phyloP scores from a whole-genome alignment of 2,329 filamentous ascomycete species.

The Microascus cirrosus region DNA sequence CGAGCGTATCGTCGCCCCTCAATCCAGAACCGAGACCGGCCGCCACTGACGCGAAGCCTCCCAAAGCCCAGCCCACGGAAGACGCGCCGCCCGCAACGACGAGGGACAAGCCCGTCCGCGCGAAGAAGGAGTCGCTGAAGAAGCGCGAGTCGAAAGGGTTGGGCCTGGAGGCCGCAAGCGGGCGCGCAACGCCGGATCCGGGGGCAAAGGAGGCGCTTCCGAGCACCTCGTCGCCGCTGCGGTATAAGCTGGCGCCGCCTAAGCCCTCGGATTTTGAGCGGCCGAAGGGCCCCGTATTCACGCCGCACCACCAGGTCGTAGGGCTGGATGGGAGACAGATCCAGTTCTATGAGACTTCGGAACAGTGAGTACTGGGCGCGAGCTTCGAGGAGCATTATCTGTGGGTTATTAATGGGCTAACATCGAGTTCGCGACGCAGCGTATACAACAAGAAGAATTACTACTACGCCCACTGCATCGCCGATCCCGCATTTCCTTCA shows the following conservation, averaged over 20 bases:
- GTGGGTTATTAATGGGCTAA: neutral
- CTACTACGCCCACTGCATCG: slow-evolving; percentile 82
- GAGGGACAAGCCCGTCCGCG: slow-evolving; percentile 26
- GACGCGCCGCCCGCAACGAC: slow-evolving; percentile 26
- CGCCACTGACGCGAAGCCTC: slow-evolving; percentile 24
- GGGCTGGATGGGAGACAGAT: slow-evolving; percentile 37
- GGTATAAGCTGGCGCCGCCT: slow-evolving; percentile 54
- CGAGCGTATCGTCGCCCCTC: slow-evolving; percentile 61
- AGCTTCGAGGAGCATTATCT: neutral
- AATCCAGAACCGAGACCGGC: slow-evolving; percentile 49
- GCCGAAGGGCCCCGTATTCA: slow-evolving; percentile 45
- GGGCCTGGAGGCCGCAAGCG: slow-evolving; percentile 28
- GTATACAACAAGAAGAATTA: slow-evolving; percentile 62
- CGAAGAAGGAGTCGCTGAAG: slow-evolving; percentile 57
- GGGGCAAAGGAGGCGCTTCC: slow-evolving; percentile 24
- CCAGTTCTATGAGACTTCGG: slow-evolving; percentile 51
- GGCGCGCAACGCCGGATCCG: slow-evolving; percentile 46
- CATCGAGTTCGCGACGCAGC: slow-evolving; percentile 18
- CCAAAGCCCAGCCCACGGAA: slow-evolving; percentile 25
- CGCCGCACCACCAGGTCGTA: slow-evolving; percentile 40
- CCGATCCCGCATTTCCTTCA: slow-evolving; percentile 76
- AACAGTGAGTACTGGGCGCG: slow-evolving; percentile 39
- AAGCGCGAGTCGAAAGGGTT: slow-evolving; percentile 54
- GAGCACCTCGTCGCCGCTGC: slow-evolving; percentile 38
- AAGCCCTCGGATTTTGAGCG: slow-evolving; percentile 51